These are phyloP conservation scores for Fraxinus quadrangulata DNA, from an alignment of 257 asterid species.

Conservation along the genomic window DNA sequence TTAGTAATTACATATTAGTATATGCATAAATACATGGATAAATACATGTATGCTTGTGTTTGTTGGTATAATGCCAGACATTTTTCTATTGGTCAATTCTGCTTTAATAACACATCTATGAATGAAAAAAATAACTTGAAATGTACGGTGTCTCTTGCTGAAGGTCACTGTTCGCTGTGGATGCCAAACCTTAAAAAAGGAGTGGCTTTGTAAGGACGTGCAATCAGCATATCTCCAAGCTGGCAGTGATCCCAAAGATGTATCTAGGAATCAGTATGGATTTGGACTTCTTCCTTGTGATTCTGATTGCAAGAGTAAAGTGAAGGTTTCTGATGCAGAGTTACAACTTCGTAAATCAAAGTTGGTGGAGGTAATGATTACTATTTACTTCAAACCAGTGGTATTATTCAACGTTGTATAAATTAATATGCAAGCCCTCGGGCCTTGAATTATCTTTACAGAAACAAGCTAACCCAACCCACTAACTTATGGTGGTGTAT, in stretches of 20 bases:
- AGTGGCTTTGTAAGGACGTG: constrained; percentile 79
- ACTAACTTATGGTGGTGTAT: not conserved
- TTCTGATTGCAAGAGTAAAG: constrained; percentile 62
- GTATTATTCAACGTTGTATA: not conserved
- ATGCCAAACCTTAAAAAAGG: constrained; percentile 81
- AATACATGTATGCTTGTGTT: not conserved
- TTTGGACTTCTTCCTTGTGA: constrained; percentile 78
- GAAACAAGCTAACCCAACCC: not conserved
- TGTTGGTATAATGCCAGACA: not conserved
- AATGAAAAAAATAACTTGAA: constrained; percentile 1
- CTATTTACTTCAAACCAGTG: not conserved
- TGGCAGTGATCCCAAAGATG: constrained; percentile 67
- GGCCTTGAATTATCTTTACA: not conserved
- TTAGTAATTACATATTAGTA: not conserved
- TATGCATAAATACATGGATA: not conserved
- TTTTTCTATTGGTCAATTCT: not conserved
- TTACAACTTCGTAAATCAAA: constrained; percentile 68
- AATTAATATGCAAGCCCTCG: not conserved
- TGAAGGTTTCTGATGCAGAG: constrained; percentile 57
- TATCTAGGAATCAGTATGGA: constrained; percentile 69
- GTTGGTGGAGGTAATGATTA: constrained; percentile 55
- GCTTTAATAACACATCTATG: not conserved
- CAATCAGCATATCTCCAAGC: constrained; percentile 57
- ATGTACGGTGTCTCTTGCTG: constrained; percentile 23
- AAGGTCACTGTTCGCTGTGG: constrained; percentile 78